Evolutionary conservation across 306 rosid species (phyloP), one percentile per base, ranked within the genome.

Genomic region (Herpetospermum pedunculosum): DNA sequence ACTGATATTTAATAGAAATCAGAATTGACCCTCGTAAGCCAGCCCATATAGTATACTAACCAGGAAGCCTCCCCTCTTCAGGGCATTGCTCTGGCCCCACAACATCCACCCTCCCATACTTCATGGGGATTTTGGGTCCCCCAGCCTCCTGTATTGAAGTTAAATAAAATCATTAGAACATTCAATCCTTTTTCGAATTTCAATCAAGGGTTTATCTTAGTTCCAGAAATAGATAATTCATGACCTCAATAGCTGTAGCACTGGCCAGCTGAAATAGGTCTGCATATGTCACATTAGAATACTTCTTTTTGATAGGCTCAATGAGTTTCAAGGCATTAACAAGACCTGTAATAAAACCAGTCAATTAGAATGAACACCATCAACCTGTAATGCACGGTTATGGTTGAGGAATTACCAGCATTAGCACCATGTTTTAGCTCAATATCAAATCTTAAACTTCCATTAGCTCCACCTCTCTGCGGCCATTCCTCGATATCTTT

Each of bases 11-110:
- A 25, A 13, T 4, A 68, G 19, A 65, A 37, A 41, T 69, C 25
- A 44, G 34, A 28, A 46, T 2, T 40, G 21, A 1, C 14, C 41
- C 57, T 46, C 3, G 34, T 70, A 29, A 25, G 43, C 29, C 50
- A 19, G 41, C 34, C 52, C 19, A 35, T 67, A 68, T 32, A 73
- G 70, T 47, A 67, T 43, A 63, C 88, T 73, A 71, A 95, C 99
- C 90, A 52, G 97, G 99, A 85, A 95, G 99, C 78, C 99, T 83
- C 75, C 97, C 97, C 87, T 91, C 99, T 79, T 95, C 99, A 44
- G 97, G 99, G 81, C 97, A 91, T 77, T 91, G 88, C 44, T 84
- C 89, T 29, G 99, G 92, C 63, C 52, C 84, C 18, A 91, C 70
- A 70, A 78, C 90, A 73, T 91, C 96, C 54, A 91, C 88, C 82